Conservation (phyloP, 1,284 basidiomycete species). For the Lignosus rhinocerotis region DNA sequence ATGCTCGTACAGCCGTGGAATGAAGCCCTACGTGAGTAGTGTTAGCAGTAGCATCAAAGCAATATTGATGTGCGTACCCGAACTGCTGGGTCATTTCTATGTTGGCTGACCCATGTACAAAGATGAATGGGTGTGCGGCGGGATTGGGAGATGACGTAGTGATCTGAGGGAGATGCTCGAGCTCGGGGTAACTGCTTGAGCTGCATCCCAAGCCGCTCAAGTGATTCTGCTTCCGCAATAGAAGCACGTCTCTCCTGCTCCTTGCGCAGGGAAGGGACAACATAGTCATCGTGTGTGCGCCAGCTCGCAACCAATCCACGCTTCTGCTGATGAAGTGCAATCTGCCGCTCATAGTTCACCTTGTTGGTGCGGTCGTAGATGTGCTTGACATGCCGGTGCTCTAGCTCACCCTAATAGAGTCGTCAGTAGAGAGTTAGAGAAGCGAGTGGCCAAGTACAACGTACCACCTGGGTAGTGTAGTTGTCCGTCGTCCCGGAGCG, state of each 20-base stretch:
- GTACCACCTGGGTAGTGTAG: constrained; percentile 35
- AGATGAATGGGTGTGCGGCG: neutral
- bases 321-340: neutral
- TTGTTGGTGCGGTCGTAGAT: constrained; percentile 37
- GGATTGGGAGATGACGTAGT: constrained; percentile 17
- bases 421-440: neutral
- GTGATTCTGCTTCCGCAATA: neutral
- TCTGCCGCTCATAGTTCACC: constrained; percentile 2
- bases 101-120: neutral
- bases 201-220: neutral
- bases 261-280: neutral
- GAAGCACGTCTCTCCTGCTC: neutral
- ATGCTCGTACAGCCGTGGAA: constrained; percentile 26
- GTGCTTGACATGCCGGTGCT: constrained; percentile 35
- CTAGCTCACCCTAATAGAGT: constrained; percentile 31
- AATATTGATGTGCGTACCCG: neutral
- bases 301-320: neutral
- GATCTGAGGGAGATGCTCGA: neutral
- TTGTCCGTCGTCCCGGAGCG: constrained; percentile 37
- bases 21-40: neutral
- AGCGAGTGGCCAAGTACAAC: constrained; percentile 5
- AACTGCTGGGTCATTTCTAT: neutral
- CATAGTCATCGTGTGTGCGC: neutral
- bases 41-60: neutral
- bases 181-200: neutral